A percentile compares a stretch with the other conserved stretches of the same genome.
These are phyloP conservation scores for Candida palmyrensis DNA, from an alignment of 805 yeast genomes.

Conservation along the genomic window DNA sequence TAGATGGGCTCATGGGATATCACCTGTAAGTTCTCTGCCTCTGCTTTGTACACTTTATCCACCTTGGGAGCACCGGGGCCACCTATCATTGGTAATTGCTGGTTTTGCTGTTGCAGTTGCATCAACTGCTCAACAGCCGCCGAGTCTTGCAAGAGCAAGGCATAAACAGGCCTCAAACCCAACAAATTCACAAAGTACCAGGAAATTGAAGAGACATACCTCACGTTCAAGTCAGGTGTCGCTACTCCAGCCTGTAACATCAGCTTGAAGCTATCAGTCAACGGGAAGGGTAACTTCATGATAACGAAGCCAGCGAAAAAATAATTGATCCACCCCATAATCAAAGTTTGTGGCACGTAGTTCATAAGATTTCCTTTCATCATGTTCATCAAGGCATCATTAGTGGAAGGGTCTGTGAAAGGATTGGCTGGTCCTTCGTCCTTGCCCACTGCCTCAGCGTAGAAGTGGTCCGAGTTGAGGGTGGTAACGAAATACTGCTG, in stretches of 20 bases:
- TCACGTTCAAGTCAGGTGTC: slow-evolving; percentile 79
- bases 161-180: slow-evolving; percentile 77
- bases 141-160: slow-evolving; percentile 56
- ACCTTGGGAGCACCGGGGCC: slow-evolving; percentile 62
- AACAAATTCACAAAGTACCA: slow-evolving; percentile 91
- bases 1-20: slow-evolving; percentile 47
- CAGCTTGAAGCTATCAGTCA: slow-evolving; percentile 82
- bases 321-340: slow-evolving; percentile 94
- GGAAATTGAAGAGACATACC: slow-evolving; percentile 90
- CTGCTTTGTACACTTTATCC: slow-evolving; percentile 57
- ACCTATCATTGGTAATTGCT: slow-evolving; percentile 34
- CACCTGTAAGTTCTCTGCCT: slow-evolving; percentile 72
- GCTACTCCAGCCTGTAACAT: slow-evolving; percentile 87
- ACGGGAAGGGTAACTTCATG: slow-evolving; percentile 79
- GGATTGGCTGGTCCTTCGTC: slow-evolving; percentile 49
- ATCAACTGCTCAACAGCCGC: slow-evolving; percentile 42
- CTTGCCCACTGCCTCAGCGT: slow-evolving; percentile 42
- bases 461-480: slow-evolving; percentile 50
- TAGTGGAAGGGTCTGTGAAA: slow-evolving; percentile 61
- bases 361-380: slow-evolving; percentile 78
- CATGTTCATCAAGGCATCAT: slow-evolving; percentile 71
- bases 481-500: slow-evolving; percentile 43
- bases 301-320: slow-evolving; percentile 89
- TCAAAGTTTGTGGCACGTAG: slow-evolving; percentile 85
- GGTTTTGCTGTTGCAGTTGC: slow-evolving; percentile 33